Base-by-base conservation (phyloP, 768 basidiomycete genomes). In the Cantharellus cinnabarinus region DNA sequence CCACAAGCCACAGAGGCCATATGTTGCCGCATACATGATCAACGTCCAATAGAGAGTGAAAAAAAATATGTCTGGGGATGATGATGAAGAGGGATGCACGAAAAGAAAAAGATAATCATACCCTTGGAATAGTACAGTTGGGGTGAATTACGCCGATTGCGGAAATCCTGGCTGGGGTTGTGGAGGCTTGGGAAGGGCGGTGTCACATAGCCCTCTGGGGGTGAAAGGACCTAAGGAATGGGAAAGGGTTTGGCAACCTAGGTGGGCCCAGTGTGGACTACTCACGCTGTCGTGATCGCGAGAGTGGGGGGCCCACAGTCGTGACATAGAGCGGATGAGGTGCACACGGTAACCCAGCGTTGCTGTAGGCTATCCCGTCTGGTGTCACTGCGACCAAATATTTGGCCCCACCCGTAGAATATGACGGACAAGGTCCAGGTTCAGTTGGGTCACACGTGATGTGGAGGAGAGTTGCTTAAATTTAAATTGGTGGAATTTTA, bases 11-110 rank as follows among this genome's bases (percentile, higher is more conserved):
- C 61, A 62, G 35, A 59, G 38, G n/a, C 50, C 48, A 35, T 60
- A 62, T 37, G 57, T 60, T 50, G 58, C 40, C 3, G 50, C 51
- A 55, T 62, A 62, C 14, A 62, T 42, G 41, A 62, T 62, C n/a
- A 62, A 41, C 39, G 58, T 62, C 61, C 61, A 62, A 29, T 59
- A 62, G 2, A 62, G 61, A n/a, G 60, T 62, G 40, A 62, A 62
- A 42, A 58, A 52, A 44, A 50, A 62, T 38, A 62, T 59, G 41
- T 62, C 61, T 62, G 35, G 3, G 20, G 48, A 20, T 5, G 5
- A 42, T 58, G 7, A 59, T 7, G 57, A 14, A n/a, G 50, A 29
- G n/a, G 5, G 15, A 35, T 20, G 3, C 2, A 42, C 4, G 40
- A 51, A 20, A 5, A 57, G 10, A 4, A 35, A 5, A 39, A 5